Base-by-base conservation (phyloP, 495 filamentous ascomycete genomes). In the Podospora tetraspora region DNA sequence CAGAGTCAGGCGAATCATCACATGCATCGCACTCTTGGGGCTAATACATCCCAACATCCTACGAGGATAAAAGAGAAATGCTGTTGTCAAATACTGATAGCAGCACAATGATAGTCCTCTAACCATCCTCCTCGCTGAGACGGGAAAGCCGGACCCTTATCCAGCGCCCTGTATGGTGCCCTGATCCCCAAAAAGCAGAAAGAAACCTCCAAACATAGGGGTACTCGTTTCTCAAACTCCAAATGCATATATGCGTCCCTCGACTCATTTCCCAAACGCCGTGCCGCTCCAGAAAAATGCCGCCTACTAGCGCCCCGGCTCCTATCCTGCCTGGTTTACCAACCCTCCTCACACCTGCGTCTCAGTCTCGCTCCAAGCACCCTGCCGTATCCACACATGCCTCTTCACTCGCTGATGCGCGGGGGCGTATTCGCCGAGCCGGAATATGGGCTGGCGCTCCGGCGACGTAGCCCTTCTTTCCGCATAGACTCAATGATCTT, bases 401-500 rank as follows among this genome's bases (percentile, higher is more conserved):
- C 25, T 12, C 12, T n/a, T 69, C 73, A 79, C 29, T 79, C 78
- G 43, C 43, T 52, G 52, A 80, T 77, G 6, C 78, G 76, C 57
- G 78, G 78, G 1, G 78, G 76, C 5, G 73, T 76, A 52, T 73
- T 68, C 24, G 77, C 68, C 21, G 75, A 70, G 3, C 27, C 27
- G n/a, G 77, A 37, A 57, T 73, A 74, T 21, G 71, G 73, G 43
- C 69, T 70, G 7, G 71, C 57, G 52, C 69, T 73, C 11, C 92
- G 83, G 69, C 93, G 80, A 69, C 89, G 83, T 75, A 93, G 90
- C 24, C 91, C 93, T 78, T 97, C 92, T 77, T 91, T 91, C 37
- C 92, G 82, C 72, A 92, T 86, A 5, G 80, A 86, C 68, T 97
- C 92, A 59, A 97, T 94, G 29, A 93, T 91, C 75, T 85, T 88